Evolutionary conservation across 176 grass and related monocot species (phyloP), one percentile per base, ranked within the genome.

Genomic region (Carex parvula): DNA sequence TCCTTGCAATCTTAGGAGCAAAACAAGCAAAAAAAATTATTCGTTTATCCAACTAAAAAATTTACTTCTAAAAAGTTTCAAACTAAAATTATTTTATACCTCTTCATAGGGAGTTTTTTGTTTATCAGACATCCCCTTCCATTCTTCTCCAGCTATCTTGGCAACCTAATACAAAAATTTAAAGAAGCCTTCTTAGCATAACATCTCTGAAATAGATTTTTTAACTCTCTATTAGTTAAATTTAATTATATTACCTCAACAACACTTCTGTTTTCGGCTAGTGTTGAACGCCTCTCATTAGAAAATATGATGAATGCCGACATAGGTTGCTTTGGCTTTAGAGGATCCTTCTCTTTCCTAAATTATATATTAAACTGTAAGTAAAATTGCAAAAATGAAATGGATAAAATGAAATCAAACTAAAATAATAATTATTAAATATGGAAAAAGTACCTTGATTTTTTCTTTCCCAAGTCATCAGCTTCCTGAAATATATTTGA

Each of bases 321-420:
- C 96, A 94, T 90, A 24, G 93, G 91, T 32, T 92, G 89, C 85
- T 95, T 99, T 61, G 91, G 96, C 83, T 88, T 98, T 24, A 86
- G 56, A 18, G 96, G 96, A 79, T 94, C 96, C 81, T 95, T 99
- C 42, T 88, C 87, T 85, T 95, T 92, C 91, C 90, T 98, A 59
- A 44, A n/a, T 33, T 10, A 77, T 6, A 53, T 56, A 53, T 6
- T 29, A 52, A 26, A 26, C 44, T 77, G 15, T 56, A 16, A 55
- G 50, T 33, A 77, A 33, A 77, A 56, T 77, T 77, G 24, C 73
- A 56, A 32, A 17, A 16, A 56, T 77, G 72, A 16, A 26, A 55
- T 32, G 4, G 2, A 77, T 32, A 13, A 55, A 13, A 22, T 14
- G 46, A 29, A 54, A 26, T 10, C 20, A 24, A 74, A 22, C 70